phyloP scores from a whole-genome alignment of 805 yeast genomes.

The Blastobotrys robertii region DNA sequence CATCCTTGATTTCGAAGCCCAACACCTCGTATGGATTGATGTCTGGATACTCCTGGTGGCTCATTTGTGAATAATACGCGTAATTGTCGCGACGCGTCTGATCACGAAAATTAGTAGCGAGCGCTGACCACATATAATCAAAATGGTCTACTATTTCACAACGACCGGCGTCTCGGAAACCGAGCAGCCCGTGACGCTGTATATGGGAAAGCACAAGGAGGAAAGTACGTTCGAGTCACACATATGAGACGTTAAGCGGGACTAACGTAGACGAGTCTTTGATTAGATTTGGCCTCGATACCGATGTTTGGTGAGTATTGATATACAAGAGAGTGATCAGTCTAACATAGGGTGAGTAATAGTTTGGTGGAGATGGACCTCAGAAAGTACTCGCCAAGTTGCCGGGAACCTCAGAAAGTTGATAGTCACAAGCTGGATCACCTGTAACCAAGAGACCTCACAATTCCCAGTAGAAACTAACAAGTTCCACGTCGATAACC shows the following conservation, averaged over 20 bases:
- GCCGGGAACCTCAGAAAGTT: neutral
- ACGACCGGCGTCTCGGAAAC: slow-evolving; percentile 29
- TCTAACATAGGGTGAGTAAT: neutral
- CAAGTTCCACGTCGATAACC: slow-evolving; percentile 63
- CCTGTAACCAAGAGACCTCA: too few species aligned
- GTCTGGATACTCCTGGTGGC: slow-evolving; percentile 7
- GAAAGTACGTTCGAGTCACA: slow-evolving; percentile 38
- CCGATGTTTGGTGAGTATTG: slow-evolving; percentile 47
- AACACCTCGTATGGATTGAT: slow-evolving; percentile 25
- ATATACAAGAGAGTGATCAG: neutral
- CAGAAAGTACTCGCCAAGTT: too few species aligned
- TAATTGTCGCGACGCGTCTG: neutral
- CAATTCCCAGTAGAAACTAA: too few species aligned
- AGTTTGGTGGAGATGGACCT: too few species aligned
- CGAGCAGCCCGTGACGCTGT: slow-evolving; percentile 32
- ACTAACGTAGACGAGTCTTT: slow-evolving; percentile 35
- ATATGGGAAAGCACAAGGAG: slow-evolving; percentile 65
- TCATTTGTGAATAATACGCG: neutral
- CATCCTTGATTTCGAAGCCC: slow-evolving; percentile 11
- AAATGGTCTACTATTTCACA: slow-evolving; percentile 38
- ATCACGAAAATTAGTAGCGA: neutral
- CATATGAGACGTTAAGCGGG: slow-evolving; percentile 27
- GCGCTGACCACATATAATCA: neutral
- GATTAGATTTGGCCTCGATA: slow-evolving; percentile 54
- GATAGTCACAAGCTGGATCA: neutral